Evolutionary conservation across 129 eudicot species (phyloP), one percentile per base, ranked within the genome.

Genomic region (Flaveria trinervia): DNA sequence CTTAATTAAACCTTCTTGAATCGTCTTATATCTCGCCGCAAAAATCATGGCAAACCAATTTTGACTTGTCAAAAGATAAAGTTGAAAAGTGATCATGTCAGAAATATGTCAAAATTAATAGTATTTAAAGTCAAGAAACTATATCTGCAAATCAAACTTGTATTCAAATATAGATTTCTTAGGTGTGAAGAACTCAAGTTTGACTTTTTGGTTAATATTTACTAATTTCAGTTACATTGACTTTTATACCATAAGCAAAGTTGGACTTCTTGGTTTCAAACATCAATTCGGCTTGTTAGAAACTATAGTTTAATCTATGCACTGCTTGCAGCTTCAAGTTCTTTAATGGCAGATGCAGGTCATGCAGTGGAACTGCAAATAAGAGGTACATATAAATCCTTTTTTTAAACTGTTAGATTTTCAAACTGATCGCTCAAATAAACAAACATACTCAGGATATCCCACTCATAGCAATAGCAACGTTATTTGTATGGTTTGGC

Each of bases 341-440:
- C 14, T 36, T 80, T 48, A 60, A 83, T 80, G 89, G 85, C 83
- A 45, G 81, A 43, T 72, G 69, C 75, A 30, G 71, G 22, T 80
- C 83, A 77, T 80, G 87, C 70, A 76, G 33, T 80, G 17, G 82
- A 77, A 78, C 85, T 80, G 39, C 87, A 77, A 56, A 41, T 28
- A 65, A 49, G 22, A 77, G 79, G 89, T 83, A 73, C 16, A 46
- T 50, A 61, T 66, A 73, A 68, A 71, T 66, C 48, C 3, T 50
- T 7, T 71, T 28, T 46, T 26, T 17, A 51, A 48, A 33, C 7
- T 39, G 50, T 65, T 18, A 18, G 11, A 20, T 36, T 20, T 17
- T 12, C 17, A 4, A 4, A 36, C 41, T 36, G 6, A 36, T 4
- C 41, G 0, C 5, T 0, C 36, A 30, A 30, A 30, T 4, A 30